Evolutionary conservation across 192 early-diverging fungal genomes (phyloP), one percentile per base, ranked within the genome.

Genomic region (Backusella psychrophila): DNA sequence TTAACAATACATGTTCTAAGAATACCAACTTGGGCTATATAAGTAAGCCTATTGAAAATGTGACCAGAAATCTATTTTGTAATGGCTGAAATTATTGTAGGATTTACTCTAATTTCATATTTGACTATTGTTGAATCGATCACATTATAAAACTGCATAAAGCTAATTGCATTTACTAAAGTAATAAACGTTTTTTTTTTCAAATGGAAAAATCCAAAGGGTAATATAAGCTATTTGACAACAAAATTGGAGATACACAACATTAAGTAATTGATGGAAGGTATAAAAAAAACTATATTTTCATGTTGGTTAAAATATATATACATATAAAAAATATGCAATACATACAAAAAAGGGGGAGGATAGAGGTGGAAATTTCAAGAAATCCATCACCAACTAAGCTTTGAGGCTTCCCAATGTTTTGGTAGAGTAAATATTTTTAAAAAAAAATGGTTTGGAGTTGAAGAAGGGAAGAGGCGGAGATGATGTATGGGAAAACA

Each of bases 221-320:
- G 29, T 4, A 63, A 63, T 63, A 4, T 3, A 0, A 26, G 26
- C 26, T 29, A 63, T 14, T 63, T 63, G 21, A 63, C 8, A 56
- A 23, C 11, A 29, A 29, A 63, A 63, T 29, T 63, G 21, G 19
- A 63, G 3, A 29, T 29, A 63, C 11, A 9, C 23, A 23, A 21
- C n/a, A 56, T 56, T 56, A 12, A 63, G 9, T 9, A 14, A 63
- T 63, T 29, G 3, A 29, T 29, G 26, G n/a, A 63, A 63, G 26
- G n/a, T 63, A 9, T 63, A 63, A 63, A 63, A 63, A 63, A 63
- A 63, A 63, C 56, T 63, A 63, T 63, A 63, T 63, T 63, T 63
- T 63, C 56, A 63, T 63, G 56, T 63, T 63, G 26, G 23, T 44
- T 14, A 63, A 63, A 63, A 63, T 63, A 63, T 63, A 63, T 63